Percentiles rank a stretch among this genome's conserved stretches.
Evolutionary conservation across 495 filamentous ascomycete genomes (phyloP).

Genomic region (Aspergillus coremiiformis): DNA sequence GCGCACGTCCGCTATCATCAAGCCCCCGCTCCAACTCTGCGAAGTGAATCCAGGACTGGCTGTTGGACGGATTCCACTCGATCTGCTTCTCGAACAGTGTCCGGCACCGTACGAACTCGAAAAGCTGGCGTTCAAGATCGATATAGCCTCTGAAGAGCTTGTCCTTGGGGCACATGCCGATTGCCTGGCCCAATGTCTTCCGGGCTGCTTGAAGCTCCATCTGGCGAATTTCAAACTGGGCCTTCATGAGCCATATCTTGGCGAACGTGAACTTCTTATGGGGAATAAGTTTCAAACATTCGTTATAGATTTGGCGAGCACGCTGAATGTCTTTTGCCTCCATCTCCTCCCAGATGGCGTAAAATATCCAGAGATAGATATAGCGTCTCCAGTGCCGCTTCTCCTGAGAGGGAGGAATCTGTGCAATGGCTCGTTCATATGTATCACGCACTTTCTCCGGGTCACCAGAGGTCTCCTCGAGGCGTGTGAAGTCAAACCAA

Average conservation of each 20-base stretch:
- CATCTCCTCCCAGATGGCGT: constrained; percentile 90
- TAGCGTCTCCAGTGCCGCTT: constrained; percentile 97
- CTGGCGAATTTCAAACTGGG: constrained; percentile 89
- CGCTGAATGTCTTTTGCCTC: constrained; percentile 70
- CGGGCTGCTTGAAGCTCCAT: constrained; percentile 69
- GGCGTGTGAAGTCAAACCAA: constrained; percentile 91
- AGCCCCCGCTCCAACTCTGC: constrained; percentile 85
- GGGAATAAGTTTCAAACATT: constrained; percentile 79
- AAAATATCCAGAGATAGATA: constrained; percentile 97
- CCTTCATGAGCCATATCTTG: constrained; percentile 90
- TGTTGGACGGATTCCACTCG: constrained; percentile 81
- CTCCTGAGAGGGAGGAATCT: constrained; percentile 90
- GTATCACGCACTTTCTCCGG: constrained; percentile 77
- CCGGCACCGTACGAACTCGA: constrained; percentile 84
- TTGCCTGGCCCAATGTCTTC: constrained; percentile 80
- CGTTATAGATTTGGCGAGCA: constrained; percentile 82
- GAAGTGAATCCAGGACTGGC: constrained; percentile 90
- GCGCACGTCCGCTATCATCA: constrained; percentile 76
- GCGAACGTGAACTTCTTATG: constrained; percentile 98
- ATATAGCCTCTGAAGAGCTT: constrained; percentile 92
- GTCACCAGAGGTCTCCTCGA: constrained; percentile 80
- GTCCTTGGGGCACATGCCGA: constrained; percentile 94
- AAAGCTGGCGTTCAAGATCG: constrained; percentile 80
- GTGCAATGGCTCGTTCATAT: constrained; percentile 93
- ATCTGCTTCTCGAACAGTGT: constrained; percentile 91